Percentiles rank a stretch among this genome's conserved stretches.
These are phyloP conservation scores for Lippia alba DNA, from an alignment of 305 asterid species.

Conservation along the genomic window DNA sequence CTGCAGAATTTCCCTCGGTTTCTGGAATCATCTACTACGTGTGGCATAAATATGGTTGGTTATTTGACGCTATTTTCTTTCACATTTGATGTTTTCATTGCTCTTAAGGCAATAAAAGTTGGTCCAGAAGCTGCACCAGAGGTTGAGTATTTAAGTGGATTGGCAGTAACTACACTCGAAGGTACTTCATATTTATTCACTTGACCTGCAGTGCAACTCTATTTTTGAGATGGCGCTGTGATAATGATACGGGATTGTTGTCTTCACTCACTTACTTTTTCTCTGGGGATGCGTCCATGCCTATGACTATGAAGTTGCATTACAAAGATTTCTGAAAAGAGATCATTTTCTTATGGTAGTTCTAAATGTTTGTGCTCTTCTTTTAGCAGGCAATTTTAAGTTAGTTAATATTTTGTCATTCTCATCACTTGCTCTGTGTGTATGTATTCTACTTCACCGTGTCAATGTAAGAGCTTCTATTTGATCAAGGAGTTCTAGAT, in stretches of 20 bases:
- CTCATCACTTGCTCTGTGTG: not conserved
- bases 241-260: conserved; percentile 67
- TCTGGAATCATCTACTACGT: conserved; percentile 23
- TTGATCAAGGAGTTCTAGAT: conserved; percentile 5
- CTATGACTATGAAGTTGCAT: conserved; percentile 69
- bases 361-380: conserved; percentile 7
- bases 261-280: conserved; percentile 85
- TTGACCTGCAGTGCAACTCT: conserved; percentile 27
- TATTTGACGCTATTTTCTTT: conserved; percentile 26
- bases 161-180: conserved; percentile 69
- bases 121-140: conserved; percentile 80
- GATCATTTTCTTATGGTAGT: conserved; percentile 23
- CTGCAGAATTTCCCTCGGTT: conserved; percentile 61
- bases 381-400: too few relatives aligned
- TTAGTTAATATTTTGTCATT: too few relatives aligned
- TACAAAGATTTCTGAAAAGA: conserved; percentile 66
- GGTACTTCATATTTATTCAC: conserved; percentile 47
- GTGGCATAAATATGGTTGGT: conserved; percentile 23
- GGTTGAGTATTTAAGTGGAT: conserved; percentile 71
- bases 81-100: conserved; percentile 35
- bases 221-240: conserved; percentile 37
- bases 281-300: conserved; percentile 72
- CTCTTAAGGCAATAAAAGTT: conserved; percentile 71
- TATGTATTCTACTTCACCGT: conserved; percentile 1
- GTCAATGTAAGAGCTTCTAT: not conserved